Evolutionary conservation across 1,284 basidiomycete genomes (phyloP).

Genomic region (Heterobasidion occidentale): DNA sequence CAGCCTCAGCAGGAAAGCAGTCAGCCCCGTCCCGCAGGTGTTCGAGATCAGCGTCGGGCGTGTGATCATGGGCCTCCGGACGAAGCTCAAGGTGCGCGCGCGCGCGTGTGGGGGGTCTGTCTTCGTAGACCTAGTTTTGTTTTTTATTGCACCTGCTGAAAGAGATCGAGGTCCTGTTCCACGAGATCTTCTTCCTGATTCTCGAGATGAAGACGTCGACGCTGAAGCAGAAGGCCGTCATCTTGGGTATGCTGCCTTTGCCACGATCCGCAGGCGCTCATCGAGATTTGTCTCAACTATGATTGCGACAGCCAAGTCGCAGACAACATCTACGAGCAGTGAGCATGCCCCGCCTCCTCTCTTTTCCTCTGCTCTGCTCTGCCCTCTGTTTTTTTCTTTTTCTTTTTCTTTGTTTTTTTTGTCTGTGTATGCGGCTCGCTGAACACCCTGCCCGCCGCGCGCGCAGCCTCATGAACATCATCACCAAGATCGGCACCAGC

Average conservation of each 20-base stretch:
- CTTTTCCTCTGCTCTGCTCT: too few species aligned
- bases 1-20: constrained; percentile 90
- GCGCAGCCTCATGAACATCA: constrained; percentile 81
- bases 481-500: constrained; percentile 85
- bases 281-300: constrained; percentile 97
- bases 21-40: constrained; percentile 92
- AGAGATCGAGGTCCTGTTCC: constrained; percentile 97
- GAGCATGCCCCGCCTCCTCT: constrained; percentile 17
- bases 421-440: neutral
- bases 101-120: too few species aligned
- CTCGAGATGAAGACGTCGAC: constrained; percentile 98
- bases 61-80: constrained; percentile 87
- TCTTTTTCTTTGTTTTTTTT: too few species aligned
- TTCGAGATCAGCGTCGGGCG: constrained; percentile 98
- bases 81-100: constrained; percentile 79
- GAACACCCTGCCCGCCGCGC: neutral
- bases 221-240: constrained; percentile 87
- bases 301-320: constrained; percentile 90
- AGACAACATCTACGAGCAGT: constrained; percentile 97
- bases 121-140: too few species aligned
- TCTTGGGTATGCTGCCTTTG: constrained; percentile 82
- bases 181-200: constrained; percentile 99
- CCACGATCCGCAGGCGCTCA: constrained; percentile 92
- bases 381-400: too few species aligned
- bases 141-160: constrained; percentile 47